These are phyloP conservation scores for Aspergillus viridinutans DNA, from an alignment of 2,329 filamentous ascomycete genomes.

Conservation along the genomic window DNA sequence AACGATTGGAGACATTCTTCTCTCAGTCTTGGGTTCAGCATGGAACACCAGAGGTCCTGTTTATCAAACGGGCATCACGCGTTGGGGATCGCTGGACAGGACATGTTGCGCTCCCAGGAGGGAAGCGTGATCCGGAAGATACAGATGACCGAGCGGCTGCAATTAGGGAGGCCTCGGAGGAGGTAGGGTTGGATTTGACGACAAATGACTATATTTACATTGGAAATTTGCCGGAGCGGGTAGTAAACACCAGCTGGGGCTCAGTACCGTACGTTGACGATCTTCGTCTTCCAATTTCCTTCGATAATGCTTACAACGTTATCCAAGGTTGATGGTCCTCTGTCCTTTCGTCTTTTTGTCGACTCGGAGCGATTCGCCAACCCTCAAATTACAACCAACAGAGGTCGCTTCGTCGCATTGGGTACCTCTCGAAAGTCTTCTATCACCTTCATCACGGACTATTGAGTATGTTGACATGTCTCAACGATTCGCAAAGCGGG, in stretches of 20 bases:
- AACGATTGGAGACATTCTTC: constrained; percentile 57
- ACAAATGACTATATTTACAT: constrained; percentile 45
- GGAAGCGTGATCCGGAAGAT: constrained; percentile 63
- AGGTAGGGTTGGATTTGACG: constrained; percentile 60
- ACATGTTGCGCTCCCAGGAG: constrained; percentile 65
- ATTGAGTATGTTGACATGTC: constrained; percentile 62
- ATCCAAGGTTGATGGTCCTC: constrained; percentile 59
- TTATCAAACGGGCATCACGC: constrained; percentile 65
- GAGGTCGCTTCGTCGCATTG: constrained; percentile 67
- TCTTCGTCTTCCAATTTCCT: background rate
- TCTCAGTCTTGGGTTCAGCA: constrained; percentile 60
- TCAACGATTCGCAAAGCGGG: constrained; percentile 55
- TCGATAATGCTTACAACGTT: background rate
- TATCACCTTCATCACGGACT: constrained; percentile 58
- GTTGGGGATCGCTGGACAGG: constrained; percentile 65
- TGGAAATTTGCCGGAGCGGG: constrained; percentile 62
- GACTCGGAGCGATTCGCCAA: constrained; percentile 53
- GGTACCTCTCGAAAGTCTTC: constrained; percentile 60
- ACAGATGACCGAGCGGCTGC: constrained; percentile 59
- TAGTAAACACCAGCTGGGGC: constrained; percentile 65
- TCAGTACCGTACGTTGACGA: constrained; percentile 49
- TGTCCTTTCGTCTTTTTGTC: constrained; percentile 65
- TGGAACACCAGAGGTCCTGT: constrained; percentile 64
- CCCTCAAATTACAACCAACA: constrained; percentile 60
- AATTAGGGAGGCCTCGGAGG: constrained; percentile 61